Percentiles rank a stretch among this genome's conserved stretches.
Conservation (phyloP, 2,329 filamentous ascomycete species). For the Paecilomyces sp. region DNA sequence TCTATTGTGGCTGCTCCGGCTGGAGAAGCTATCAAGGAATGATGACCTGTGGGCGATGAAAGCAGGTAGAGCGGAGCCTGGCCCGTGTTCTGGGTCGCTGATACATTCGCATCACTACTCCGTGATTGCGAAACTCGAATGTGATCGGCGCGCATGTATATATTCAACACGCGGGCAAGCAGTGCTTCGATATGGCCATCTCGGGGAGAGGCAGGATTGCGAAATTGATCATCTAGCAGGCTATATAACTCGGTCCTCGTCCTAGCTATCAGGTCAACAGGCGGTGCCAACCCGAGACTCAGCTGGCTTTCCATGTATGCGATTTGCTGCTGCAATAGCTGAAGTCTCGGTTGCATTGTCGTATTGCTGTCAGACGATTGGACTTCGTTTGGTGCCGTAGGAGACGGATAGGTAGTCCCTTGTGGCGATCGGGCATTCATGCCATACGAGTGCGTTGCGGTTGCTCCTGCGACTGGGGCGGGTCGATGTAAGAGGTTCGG, state of each 20-base stretch:
- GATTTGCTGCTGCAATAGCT: slow-evolving; percentile 16
- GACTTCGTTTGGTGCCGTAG: background rate
- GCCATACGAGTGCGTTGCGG: background rate
- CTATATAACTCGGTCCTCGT: slow-evolving; percentile 23
- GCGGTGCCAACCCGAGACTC: slow-evolving; percentile 17
- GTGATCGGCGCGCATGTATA: slow-evolving; percentile 24
- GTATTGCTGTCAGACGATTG: background rate
- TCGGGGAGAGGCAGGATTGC: slow-evolving; percentile 14
- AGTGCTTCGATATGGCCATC: slow-evolving; percentile 19
- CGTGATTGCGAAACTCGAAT: slow-evolving; percentile 18
- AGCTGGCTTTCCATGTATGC: slow-evolving; percentile 21
- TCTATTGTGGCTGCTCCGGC: slow-evolving; percentile 17
- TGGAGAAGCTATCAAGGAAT: slow-evolving; percentile 38
- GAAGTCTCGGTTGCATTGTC: slow-evolving; percentile 9
- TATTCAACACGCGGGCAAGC: slow-evolving; percentile 20
- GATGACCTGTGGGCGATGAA: slow-evolving; percentile 38
- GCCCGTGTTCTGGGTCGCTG: slow-evolving; percentile 4
- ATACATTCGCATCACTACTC: slow-evolving; percentile 4
- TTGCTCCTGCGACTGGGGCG: background rate
- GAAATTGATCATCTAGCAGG: slow-evolving; percentile 24
- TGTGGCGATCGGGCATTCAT: background rate
- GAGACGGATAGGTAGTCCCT: background rate
- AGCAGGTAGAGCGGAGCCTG: slow-evolving; percentile 33
- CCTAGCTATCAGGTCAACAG: slow-evolving; percentile 21
- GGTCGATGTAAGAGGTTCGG: background rate